A percentile compares a stretch with the other conserved stretches of the same genome.
These are phyloP conservation scores for Fusarium guadeloupense DNA, from an alignment of 2,329 filamentous ascomycete species.

Conservation along the genomic window DNA sequence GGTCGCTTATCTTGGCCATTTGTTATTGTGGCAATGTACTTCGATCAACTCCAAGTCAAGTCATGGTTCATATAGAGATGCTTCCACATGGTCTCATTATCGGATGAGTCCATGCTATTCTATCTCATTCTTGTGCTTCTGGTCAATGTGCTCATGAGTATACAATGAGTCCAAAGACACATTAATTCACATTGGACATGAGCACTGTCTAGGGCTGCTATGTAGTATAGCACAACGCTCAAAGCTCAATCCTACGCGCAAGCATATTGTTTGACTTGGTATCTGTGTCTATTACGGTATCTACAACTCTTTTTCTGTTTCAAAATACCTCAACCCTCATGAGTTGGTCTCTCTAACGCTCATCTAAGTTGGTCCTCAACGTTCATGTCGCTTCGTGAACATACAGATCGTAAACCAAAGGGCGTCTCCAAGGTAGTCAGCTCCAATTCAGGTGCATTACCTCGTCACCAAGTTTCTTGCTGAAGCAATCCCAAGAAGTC, in stretches of 20 bases:
- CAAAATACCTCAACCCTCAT: not conserved
- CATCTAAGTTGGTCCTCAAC: no score
- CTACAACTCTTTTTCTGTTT: not conserved
- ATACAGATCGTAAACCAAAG: not conserved
- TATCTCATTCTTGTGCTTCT: no score
- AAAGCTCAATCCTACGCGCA: not conserved
- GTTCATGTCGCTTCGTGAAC: not conserved
- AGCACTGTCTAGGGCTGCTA: not conserved
- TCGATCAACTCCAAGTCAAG: no score
- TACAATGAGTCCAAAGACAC: no score
- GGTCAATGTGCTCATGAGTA: no score
- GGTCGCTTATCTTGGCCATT: no score
- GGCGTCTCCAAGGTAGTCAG: not conserved
- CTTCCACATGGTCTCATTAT: no score
- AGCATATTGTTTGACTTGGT: not conserved
- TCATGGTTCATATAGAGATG: no score
- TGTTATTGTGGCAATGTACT: no score
- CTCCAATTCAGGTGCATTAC: no score
- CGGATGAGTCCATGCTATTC: no score
- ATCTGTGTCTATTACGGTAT: not conserved
- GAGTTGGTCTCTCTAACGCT: not conserved
- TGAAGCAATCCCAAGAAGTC: not conserved
- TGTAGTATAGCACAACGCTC: not conserved
- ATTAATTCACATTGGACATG: not conserved
- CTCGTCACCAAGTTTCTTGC: not conserved